Conservation (phyloP, 345 rosid species). For the Populus davidiana region DNA sequence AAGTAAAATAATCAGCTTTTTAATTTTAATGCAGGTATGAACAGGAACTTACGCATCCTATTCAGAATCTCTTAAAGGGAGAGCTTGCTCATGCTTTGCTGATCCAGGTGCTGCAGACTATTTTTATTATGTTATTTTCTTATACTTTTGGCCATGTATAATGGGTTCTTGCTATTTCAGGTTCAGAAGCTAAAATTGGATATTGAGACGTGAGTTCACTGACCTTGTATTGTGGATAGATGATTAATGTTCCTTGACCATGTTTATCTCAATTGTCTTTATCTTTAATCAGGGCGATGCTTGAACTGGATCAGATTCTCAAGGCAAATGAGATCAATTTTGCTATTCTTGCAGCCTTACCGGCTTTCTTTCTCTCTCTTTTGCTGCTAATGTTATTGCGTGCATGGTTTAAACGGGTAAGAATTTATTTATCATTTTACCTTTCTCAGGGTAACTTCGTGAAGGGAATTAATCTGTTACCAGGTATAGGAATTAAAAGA, state of each 20-base stretch:
- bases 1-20: conserved; percentile 4
- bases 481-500: not conserved
- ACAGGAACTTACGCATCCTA: conserved; percentile 76
- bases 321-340: conserved; percentile 95
- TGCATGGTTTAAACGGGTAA: conserved; percentile 74
- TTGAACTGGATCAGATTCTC: conserved; percentile 91
- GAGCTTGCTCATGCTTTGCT: conserved; percentile 97
- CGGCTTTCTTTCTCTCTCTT: conserved; percentile 81
- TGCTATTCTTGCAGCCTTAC: conserved; percentile 92
- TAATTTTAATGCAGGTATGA: conserved; percentile 58
- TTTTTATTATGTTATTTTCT: conserved; percentile 8
- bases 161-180: conserved; percentile 43
- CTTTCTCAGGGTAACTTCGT: not conserved
- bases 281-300: conserved; percentile 75
- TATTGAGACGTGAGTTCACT: conserved; percentile 75
- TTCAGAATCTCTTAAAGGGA: conserved; percentile 79
- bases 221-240: conserved; percentile 18
- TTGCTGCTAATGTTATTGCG: conserved; percentile 57
- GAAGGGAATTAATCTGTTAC: conserved; percentile 4
- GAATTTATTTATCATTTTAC: not conserved
- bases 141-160: conserved; percentile 15
- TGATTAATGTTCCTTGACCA: not conserved
- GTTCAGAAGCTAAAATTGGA: conserved; percentile 95
- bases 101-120: conserved; percentile 62
- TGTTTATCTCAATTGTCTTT: conserved; percentile 18